phyloP scores from a whole-genome alignment of 768 basidiomycete genomes.

The Pleurotus tuber-regium region DNA sequence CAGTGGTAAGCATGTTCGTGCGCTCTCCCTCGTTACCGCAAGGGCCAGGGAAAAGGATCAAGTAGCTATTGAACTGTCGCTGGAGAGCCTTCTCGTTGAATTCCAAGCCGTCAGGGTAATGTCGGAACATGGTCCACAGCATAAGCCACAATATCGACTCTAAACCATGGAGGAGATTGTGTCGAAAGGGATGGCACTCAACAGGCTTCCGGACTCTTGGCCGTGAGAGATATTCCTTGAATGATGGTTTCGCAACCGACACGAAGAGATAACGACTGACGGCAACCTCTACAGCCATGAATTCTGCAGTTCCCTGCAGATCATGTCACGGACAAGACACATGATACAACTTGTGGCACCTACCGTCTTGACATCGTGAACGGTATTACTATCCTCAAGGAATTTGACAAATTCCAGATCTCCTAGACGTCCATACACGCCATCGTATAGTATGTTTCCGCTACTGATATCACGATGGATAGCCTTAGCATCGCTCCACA shows the following conservation, averaged over 20 bases:
- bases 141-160: conserved; percentile 17
- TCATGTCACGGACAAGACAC: neutral
- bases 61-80: neutral
- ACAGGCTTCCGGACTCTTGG: neutral
- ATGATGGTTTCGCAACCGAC: neutral
- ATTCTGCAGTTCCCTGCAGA: conserved; percentile 15
- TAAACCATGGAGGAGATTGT: conserved; percentile 13
- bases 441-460: conserved; percentile 13
- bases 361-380: conserved; percentile 10
- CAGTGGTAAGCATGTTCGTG: too few relatives aligned
- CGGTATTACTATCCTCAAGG: neutral
- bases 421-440: conserved; percentile 6
- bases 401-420: conserved; percentile 13
- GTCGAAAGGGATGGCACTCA: conserved; percentile 4
- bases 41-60: neutral
- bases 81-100: neutral
- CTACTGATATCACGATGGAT: conserved; percentile 18
- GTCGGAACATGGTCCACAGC: conserved; percentile 3
- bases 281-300: conserved; percentile 14
- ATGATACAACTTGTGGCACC: neutral
- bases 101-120: neutral
- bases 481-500: conserved; percentile 7
- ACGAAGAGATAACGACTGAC: neutral
- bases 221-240: neutral
- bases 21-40: neutral